Percentiles rank a stretch among this genome's conserved stretches.
phyloP scores from a whole-genome alignment of 345 rosid species.

The Citrus cavaleriei region DNA sequence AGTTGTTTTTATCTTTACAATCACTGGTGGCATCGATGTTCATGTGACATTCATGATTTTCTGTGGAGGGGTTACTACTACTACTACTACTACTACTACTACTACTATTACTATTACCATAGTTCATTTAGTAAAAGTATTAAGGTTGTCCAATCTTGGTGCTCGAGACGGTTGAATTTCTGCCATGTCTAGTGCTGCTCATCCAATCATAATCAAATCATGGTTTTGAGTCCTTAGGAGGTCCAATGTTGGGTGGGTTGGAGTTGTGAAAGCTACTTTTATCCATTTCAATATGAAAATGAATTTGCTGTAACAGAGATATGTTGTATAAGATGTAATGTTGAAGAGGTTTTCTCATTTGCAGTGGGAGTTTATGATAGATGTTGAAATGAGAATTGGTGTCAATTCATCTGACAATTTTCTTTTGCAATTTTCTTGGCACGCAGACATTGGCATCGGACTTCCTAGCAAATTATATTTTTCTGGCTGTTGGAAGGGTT shows the following conservation, averaged over 20 bases:
- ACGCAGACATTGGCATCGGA: conserved; percentile 95
- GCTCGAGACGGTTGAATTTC: neutral
- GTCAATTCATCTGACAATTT: neutral
- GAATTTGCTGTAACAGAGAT: neutral
- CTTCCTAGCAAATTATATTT: conserved; percentile 70
- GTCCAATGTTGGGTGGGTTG: neutral
- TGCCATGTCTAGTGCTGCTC: neutral
- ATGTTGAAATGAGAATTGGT: neutral
- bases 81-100: neutral
- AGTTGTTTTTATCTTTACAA: neutral
- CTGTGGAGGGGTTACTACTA: no score
- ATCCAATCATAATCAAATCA: neutral
- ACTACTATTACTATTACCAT: neutral
- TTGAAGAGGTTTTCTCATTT: neutral
- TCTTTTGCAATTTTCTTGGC: neutral
- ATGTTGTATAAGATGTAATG: neutral
- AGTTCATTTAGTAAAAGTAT: neutral
- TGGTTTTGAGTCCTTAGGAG: neutral
- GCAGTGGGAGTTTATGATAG: neutral
- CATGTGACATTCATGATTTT: neutral
- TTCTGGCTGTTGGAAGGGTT: conserved; percentile 97
- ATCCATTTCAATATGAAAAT: neutral
- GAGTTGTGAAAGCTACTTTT: neutral
- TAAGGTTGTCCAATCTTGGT: neutral
- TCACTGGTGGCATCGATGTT: neutral